phyloP scores from a whole-genome alignment of 1,284 basidiomycete genomes.

The Spongispora temasekensis region DNA sequence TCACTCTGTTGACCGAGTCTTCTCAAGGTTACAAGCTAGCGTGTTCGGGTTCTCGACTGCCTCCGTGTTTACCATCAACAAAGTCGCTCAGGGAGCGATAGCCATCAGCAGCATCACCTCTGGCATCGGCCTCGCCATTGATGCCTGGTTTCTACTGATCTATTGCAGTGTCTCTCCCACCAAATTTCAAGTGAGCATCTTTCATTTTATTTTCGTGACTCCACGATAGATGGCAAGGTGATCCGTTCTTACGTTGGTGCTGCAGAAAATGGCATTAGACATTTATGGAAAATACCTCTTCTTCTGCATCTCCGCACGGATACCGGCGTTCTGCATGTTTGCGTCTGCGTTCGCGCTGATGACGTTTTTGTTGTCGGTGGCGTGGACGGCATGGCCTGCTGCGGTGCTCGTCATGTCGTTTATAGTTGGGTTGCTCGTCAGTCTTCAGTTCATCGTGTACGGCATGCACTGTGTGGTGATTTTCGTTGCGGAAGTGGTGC shows the following conservation, averaged over 20 bases:
- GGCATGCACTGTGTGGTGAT: conserved; percentile 41
- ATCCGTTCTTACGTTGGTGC: too few species aligned
- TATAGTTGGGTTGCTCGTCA: conserved; percentile 55
- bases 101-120: conserved; percentile 58
- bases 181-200: conserved; percentile 51
- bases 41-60: conserved; percentile 62
- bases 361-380: conserved; percentile 58
- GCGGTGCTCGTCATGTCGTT: conserved; percentile 61
- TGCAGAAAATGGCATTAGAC: conserved; percentile 53
- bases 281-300: conserved; percentile 62
- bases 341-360: conserved; percentile 54
- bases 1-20: conserved; percentile 1
- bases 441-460: conserved; percentile 66
- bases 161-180: conserved; percentile 52
- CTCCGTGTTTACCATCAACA: conserved; percentile 48
- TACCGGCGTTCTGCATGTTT: conserved; percentile 61
- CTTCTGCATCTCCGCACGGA: conserved; percentile 62
- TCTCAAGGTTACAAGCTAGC: conserved; percentile 47
- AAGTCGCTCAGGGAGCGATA: conserved; percentile 47
- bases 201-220: background rate
- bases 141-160: conserved; percentile 61
- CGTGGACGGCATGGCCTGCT: conserved; percentile 60
- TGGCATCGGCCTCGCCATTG: conserved; percentile 59
- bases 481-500: conserved; percentile 9
- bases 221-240: too few species aligned